Percentiles rank a stretch among this genome's conserved stretches.
These are phyloP conservation scores for Vitis hybrid DNA, from an alignment of 177 flowering plant genomes.

Conservation along the genomic window DNA sequence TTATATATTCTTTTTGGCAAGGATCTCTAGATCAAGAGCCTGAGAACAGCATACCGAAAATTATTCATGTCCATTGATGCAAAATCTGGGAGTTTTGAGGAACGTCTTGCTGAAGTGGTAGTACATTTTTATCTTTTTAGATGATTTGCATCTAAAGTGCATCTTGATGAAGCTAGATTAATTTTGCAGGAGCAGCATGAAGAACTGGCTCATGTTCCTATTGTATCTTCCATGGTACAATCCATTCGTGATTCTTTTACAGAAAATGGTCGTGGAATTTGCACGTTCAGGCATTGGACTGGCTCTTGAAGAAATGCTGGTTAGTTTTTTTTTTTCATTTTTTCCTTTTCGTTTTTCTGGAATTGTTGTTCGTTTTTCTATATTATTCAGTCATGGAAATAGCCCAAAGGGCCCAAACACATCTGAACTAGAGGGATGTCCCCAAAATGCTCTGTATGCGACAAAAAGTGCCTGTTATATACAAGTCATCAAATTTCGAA, in stretches of 20 bases:
- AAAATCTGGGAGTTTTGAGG: constrained; percentile 49
- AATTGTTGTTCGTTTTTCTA: background rate
- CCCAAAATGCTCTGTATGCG: background rate
- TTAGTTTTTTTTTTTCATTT: constrained; percentile 10
- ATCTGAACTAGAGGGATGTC: background rate
- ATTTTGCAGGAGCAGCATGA: constrained; percentile 55
- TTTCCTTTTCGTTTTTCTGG: background rate
- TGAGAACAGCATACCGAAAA: constrained; percentile 70
- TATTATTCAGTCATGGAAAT: background rate
- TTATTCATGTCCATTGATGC: constrained; percentile 62
- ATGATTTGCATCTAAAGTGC: background rate
- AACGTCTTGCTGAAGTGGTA: constrained; percentile 79
- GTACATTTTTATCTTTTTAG: background rate
- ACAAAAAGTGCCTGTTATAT: background rate
- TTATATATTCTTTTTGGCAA: constrained; percentile 17
- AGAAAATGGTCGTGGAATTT: constrained; percentile 81
- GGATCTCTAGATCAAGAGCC: constrained; percentile 64
- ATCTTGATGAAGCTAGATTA: background rate
- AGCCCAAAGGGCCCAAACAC: background rate
- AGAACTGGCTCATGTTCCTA: constrained; percentile 44
- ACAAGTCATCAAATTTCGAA: too few relatives aligned
- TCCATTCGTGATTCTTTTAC: constrained; percentile 77
- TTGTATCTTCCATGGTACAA: constrained; percentile 65
- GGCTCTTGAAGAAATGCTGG: constrained; percentile 34
- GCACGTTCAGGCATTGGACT: constrained; percentile 70